Conservation (phyloP, 1,284 basidiomycete genomes). For the Heterobasidion parviporum region DNA sequence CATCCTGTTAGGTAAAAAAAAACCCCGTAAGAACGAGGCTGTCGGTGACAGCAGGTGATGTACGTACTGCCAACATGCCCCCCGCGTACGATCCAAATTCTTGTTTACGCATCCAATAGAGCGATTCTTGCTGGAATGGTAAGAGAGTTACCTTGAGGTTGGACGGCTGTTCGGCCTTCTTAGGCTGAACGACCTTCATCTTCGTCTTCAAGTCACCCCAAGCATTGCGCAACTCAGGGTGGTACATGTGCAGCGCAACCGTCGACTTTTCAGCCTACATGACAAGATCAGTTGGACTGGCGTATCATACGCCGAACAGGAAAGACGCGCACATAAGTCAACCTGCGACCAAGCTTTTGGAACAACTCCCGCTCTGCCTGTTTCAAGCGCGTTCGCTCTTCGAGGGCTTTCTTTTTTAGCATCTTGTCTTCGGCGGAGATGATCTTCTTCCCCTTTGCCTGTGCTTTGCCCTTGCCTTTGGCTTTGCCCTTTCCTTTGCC, state of each 20-base stretch:
- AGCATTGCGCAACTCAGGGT: slow-evolving; percentile 74
- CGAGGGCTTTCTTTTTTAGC: not conserved
- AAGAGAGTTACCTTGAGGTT: slow-evolving; percentile 70
- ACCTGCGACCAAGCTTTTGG: slow-evolving; percentile 53
- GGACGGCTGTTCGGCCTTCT: slow-evolving; percentile 71
- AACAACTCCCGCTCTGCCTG: slow-evolving; percentile 42
- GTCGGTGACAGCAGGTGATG: not conserved
- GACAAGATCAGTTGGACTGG: not conserved
- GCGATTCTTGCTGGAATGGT: slow-evolving; percentile 86
- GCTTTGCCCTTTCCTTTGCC: slow-evolving; percentile 11
- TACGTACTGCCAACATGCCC: slow-evolving; percentile 83
- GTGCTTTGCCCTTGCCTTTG: slow-evolving; percentile 18
- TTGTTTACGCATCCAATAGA: slow-evolving; percentile 95
- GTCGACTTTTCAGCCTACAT: slow-evolving; percentile 69
- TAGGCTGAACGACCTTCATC: slow-evolving; percentile 58
- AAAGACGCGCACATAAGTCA: slow-evolving; percentile 48
- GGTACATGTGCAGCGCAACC: slow-evolving; percentile 54
- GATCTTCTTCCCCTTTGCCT: slow-evolving; percentile 4
- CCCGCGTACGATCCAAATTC: slow-evolving; percentile 86
- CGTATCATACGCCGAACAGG: not conserved
- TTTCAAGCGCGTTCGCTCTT: slow-evolving; percentile 19
- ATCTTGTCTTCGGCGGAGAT: not conserved
- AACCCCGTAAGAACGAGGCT: not conserved
- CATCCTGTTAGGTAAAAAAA: slow-evolving; percentile 46
- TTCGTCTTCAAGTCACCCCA: slow-evolving; percentile 82